A percentile compares a stretch with the other conserved stretches of the same genome.
Evolutionary conservation across 495 filamentous ascomycete species (phyloP).

Genomic region (Penicillium atrosanguineum): DNA sequence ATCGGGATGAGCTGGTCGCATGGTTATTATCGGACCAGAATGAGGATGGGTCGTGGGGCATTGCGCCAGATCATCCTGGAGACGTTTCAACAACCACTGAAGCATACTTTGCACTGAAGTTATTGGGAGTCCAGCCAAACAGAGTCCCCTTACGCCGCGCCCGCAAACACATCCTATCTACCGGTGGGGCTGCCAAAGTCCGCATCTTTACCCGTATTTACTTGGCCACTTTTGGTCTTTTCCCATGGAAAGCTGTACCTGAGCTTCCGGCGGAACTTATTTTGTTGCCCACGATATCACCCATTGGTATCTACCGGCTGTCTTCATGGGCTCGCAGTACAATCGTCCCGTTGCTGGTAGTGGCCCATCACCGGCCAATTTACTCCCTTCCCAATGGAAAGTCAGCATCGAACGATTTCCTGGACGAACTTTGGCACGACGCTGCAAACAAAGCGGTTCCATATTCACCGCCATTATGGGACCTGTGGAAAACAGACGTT

Average conservation of each 20-base stretch:
- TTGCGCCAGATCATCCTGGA: constrained; percentile 34
- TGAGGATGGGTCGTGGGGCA: constrained; percentile 39
- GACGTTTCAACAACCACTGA: constrained; percentile 38
- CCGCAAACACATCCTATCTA: constrained; percentile 22
- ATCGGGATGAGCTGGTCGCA: constrained; percentile 20
- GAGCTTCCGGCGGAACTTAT: constrained; percentile 42
- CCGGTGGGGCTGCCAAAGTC: constrained; percentile 37
- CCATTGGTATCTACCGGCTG: constrained; percentile 37
- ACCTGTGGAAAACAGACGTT: constrained; percentile 13
- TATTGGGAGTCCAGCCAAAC: constrained; percentile 34
- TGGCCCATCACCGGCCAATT: constrained; percentile 35
- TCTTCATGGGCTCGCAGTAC: constrained; percentile 39
- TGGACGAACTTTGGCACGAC: constrained; percentile 42
- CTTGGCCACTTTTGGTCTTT: constrained; percentile 42
- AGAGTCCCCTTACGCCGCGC: too few species aligned
- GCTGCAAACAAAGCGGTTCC: constrained; percentile 26
- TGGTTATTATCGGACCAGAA: too few species aligned
- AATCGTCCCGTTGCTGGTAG: constrained; percentile 33
- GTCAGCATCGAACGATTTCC: constrained; percentile 24
- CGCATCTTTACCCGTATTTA: constrained; percentile 38
- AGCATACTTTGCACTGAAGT: constrained; percentile 41
- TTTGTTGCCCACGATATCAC: constrained; percentile 24
- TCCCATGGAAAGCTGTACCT: constrained; percentile 41
- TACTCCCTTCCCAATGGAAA: constrained; percentile 35
- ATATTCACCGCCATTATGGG: constrained; percentile 13